A percentile compares a stretch with the other conserved stretches of the same genome.
Conservation (phyloP, 257 asterid genomes). For the Solanum arcanum region DNA sequence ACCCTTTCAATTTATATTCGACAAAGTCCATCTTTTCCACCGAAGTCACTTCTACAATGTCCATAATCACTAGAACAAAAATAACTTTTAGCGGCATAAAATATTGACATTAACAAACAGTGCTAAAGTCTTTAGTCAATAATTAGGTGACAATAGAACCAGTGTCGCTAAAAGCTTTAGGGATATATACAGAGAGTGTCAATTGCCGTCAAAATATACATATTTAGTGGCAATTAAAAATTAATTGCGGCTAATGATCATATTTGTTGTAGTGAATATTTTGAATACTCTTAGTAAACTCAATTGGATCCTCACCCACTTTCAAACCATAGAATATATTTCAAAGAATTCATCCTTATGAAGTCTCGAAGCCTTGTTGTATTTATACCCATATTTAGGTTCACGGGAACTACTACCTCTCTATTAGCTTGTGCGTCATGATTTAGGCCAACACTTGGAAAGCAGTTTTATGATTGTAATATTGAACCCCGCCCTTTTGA, state of each 20-base stretch:
- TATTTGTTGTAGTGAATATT: no score
- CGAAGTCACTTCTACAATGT: not conserved
- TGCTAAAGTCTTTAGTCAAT: no score
- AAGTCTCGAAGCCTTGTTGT: not conserved
- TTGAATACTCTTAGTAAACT: not conserved
- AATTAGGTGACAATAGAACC: no score
- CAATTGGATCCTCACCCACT: not conserved
- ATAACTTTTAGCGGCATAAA: no score
- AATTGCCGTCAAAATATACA: no score
- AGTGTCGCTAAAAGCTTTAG: no score
- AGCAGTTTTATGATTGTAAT: no score
- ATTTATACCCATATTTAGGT: not conserved
- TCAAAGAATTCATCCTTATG: not conserved
- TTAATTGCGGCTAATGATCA: no score
- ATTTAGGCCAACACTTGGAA: not conserved
- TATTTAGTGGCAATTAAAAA: no score
- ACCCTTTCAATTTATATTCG: not conserved
- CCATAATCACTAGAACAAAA: not conserved
- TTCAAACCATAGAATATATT: not conserved
- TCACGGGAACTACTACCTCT: not conserved
- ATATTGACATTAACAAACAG: no score
- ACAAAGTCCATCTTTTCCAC: not conserved
- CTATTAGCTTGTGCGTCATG: not conserved
- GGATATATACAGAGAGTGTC: no score
- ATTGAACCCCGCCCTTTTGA: not conserved